Evolutionary conservation across 495 filamentous ascomycete species (phyloP).

Genomic region (Margaritispora aquatica): DNA sequence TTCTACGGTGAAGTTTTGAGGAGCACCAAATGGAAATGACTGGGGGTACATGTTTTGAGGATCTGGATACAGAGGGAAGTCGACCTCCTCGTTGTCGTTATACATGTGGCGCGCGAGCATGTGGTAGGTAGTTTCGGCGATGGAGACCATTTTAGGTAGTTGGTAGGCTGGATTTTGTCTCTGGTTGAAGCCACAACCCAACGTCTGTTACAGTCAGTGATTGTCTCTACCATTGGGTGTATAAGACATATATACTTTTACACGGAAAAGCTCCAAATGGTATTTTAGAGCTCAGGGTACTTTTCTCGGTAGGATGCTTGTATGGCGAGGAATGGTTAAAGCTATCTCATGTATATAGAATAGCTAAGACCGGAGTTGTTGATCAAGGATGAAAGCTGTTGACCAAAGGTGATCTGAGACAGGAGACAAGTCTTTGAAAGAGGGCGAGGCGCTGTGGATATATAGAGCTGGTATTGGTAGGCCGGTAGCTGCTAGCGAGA

Average conservation of each 20-base stretch:
- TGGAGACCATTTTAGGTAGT: slow-evolving; percentile 18
- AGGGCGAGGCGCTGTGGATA: slow-evolving; percentile 13
- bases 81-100: slow-evolving; percentile 21
- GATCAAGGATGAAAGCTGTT: slow-evolving; percentile 5
- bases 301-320: neutral
- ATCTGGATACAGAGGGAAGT: slow-evolving; percentile 25
- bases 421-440: neutral
- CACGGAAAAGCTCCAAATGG: slow-evolving; percentile 5
- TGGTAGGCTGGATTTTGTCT: slow-evolving; percentile 16
- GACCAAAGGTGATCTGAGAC: slow-evolving; percentile 18
- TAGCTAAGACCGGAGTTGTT: slow-evolving; percentile 11
- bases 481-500: neutral
- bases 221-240: neutral
- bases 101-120: slow-evolving; percentile 20
- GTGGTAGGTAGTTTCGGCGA: slow-evolving; percentile 19
- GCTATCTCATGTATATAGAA: neutral
- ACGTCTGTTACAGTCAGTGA: slow-evolving; percentile 8
- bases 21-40: slow-evolving; percentile 12
- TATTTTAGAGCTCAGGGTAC: neutral
- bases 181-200: slow-evolving; percentile 15
- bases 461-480: slow-evolving; percentile 16
- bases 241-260: slow-evolving; percentile 12
- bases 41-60: slow-evolving; percentile 17
- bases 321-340: neutral
- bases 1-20: slow-evolving; percentile 17